Percentiles rank a stretch among this genome's conserved stretches.
These are phyloP conservation scores for Artemisia annua DNA, from an alignment of 129 eudicot genomes.

Conservation along the genomic window DNA sequence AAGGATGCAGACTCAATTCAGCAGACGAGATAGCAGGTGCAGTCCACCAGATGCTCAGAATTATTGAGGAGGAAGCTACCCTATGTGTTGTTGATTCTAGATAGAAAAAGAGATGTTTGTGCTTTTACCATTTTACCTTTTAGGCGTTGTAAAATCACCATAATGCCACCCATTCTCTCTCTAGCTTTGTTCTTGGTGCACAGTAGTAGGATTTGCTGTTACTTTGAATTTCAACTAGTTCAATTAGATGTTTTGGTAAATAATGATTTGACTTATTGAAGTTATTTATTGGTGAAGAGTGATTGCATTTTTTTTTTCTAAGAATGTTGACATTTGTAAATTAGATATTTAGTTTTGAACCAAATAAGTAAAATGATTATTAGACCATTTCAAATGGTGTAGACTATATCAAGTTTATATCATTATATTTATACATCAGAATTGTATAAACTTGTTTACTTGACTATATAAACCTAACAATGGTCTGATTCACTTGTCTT, in stretches of 20 bases:
- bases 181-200: conserved; percentile 17
- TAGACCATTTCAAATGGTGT: too few species aligned
- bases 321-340: too few species aligned
- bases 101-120: conserved; percentile 39
- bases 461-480: too few species aligned
- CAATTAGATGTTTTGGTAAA: conserved; percentile 13
- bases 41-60: conserved; percentile 96
- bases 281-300: too few species aligned
- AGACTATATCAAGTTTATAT: too few species aligned
- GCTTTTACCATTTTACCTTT: conserved; percentile 30
- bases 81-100: conserved; percentile 48
- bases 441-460: too few species aligned
- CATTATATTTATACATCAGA: too few species aligned
- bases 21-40: conserved; percentile 93
- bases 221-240: conserved; percentile 23
- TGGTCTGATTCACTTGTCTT: too few species aligned
- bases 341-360: too few species aligned
- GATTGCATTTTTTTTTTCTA: too few species aligned
- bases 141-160: conserved; percentile 29
- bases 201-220: conserved; percentile 24
- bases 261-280: conserved; percentile 23
- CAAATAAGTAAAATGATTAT: too few species aligned
- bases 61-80: conserved; percentile 80
- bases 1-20: conserved; percentile 86
- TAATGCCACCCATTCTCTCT: conserved; percentile 28